Base-by-base conservation (phyloP, 2,329 filamentous ascomycete species). In the Talaromyces sp. region DNA sequence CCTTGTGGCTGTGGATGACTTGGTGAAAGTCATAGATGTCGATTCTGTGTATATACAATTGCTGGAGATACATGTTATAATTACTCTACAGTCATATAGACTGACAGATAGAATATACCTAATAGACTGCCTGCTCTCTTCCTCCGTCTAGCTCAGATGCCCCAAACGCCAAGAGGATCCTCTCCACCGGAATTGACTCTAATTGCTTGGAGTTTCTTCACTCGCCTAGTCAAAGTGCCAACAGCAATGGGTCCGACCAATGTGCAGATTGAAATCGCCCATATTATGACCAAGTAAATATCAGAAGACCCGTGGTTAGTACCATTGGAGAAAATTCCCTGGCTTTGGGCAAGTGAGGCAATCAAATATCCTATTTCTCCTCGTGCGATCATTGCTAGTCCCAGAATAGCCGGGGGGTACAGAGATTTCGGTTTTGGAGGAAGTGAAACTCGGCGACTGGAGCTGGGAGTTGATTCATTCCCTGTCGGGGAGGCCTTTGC, bases 281-380 rank as follows among this genome's bases (percentile, higher is more conserved):
- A 86, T 0, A 81, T 84, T 3, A 82, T 81, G 2, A 85, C 76
- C 4, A 86, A 74, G 66, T 84, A 86, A 1, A 84, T 77, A 29
- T 83, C 79, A 0, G 79, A 79, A 49, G 75, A 74, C 17, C 65
- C 68, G 8, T 45, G 43, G 4, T 31, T 17, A 22, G 25, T 17
- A 17, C 19, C 13, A 11, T 27, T 19, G 2, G 49, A 36, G 22
- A 85, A 85, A 11, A 85, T 78, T 0, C 82, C 81, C 15, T 80
- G 77, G 5, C 77, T 82, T 70, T 91, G 83, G 0, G 89, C 89
- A 0, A 93, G 75, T 0, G 88, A 86, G 0, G 88, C 88, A 67
- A 95, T 91, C 51, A 94, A 75, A 67, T 92, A 92, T 0, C 91
- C 90, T 38, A 94, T 91, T 73, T 95, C 91, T 0, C 91, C 91